phyloP scores from a whole-genome alignment of 306 rosid species.

The Inga leiocalycina region DNA sequence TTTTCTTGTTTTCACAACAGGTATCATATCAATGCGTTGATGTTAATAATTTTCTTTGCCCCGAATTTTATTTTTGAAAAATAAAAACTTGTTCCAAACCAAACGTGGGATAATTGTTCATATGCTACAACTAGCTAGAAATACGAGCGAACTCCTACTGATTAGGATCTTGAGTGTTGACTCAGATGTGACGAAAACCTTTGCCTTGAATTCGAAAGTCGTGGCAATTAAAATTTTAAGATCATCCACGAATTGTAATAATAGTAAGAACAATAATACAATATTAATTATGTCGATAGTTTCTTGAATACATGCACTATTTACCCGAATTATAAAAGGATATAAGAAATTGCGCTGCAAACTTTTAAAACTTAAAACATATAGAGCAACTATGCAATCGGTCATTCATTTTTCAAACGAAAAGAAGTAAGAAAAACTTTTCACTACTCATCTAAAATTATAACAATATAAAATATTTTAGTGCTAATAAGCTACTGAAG shows the following conservation, averaged over 20 bases:
- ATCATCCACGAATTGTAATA: not conserved
- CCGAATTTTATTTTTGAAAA: not conserved
- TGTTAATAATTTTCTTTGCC: not conserved
- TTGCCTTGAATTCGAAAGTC: not conserved
- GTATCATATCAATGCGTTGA: not conserved
- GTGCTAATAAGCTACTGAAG: not conserved
- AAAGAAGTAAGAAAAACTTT: not conserved
- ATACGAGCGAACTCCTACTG: not conserved
- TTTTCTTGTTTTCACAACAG: not conserved
- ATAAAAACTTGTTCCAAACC: not conserved
- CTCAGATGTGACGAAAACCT: not conserved
- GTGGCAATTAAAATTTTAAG: not conserved
- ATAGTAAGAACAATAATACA: not conserved
- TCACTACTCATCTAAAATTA: not conserved
- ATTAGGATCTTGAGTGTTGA: slow-evolving; percentile 13
- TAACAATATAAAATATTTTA: not conserved
- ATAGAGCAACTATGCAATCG: not conserved
- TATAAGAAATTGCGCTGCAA: not conserved
- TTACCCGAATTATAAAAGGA: not conserved
- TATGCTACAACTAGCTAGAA: not conserved
- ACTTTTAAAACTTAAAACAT: not conserved
- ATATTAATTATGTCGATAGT: not conserved
- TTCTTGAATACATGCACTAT: not conserved
- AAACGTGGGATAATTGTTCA: not conserved
- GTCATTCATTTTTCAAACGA: not conserved